Conservation (phyloP, 768 basidiomycete genomes). For the Termitomyces sp. region DNA sequence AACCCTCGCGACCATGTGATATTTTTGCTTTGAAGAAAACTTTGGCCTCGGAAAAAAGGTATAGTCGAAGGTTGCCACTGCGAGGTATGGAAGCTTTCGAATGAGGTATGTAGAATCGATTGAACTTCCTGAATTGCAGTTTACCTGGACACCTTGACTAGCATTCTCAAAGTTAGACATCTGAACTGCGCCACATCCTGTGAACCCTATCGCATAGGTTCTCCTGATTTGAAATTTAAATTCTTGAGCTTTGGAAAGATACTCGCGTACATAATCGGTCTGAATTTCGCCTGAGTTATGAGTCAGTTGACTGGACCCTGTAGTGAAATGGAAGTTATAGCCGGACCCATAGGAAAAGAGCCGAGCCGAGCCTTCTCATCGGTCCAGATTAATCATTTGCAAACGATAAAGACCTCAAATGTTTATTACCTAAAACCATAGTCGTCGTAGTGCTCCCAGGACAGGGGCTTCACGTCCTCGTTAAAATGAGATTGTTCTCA, state of each 20-base stretch:
- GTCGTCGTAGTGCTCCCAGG: background rate
- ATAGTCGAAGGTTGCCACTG: background rate
- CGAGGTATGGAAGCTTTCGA: background rate
- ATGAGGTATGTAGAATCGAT: background rate
- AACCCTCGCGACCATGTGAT: background rate
- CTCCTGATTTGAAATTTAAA: background rate
- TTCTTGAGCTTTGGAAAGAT: too few species aligned
- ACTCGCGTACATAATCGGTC: too few species aligned
- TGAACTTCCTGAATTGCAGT: background rate
- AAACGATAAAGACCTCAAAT: background rate
- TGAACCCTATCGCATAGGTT: background rate
- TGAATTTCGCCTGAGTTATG: background rate
- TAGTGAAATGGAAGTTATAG: background rate
- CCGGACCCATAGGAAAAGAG: background rate
- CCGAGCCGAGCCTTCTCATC: background rate
- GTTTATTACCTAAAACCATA: background rate
- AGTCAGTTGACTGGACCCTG: background rate
- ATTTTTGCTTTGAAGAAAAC: background rate
- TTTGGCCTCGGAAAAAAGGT: background rate
- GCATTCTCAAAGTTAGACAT: background rate
- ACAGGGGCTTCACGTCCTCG: background rate
- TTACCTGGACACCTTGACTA: background rate
- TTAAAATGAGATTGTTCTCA: background rate
- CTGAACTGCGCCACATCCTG: background rate
- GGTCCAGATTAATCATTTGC: background rate